These are phyloP conservation scores for Pichia cactophila DNA, from an alignment of 1,139 yeast genomes.

Conservation along the genomic window DNA sequence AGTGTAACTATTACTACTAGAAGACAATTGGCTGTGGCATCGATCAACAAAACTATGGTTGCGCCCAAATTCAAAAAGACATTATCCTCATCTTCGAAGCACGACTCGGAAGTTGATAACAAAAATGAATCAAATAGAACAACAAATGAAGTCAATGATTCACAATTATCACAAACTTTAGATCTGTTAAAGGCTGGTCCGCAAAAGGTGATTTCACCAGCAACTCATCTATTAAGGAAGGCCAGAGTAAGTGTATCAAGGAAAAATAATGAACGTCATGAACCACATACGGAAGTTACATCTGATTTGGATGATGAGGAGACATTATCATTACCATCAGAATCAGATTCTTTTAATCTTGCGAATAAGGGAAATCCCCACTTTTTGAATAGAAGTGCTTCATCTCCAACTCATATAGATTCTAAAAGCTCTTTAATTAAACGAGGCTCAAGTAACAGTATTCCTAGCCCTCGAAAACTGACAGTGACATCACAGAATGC, in stretches of 20 bases:
- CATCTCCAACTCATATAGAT: background rate
- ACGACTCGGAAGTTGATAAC: background rate
- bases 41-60: background rate
- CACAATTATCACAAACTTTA: background rate
- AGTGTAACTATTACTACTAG: background rate
- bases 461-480: conserved; percentile 1
- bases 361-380: background rate
- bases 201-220: background rate
- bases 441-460: background rate
- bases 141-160: background rate
- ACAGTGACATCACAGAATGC: conserved; percentile 19
- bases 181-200: background rate
- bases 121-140: background rate
- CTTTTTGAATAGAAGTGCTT: background rate
- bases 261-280: background rate
- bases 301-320: background rate
- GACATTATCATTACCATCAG: background rate
- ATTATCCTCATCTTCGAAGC: background rate
- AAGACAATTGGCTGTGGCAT: background rate
- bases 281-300: background rate
- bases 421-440: background rate
- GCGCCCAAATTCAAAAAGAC: background rate
- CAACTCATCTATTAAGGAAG: background rate
- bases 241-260: background rate
- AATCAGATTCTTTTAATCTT: background rate